phyloP scores from a whole-genome alignment of 352 stramenopile genomes.

The Elongisporangium undulatum region DNA sequence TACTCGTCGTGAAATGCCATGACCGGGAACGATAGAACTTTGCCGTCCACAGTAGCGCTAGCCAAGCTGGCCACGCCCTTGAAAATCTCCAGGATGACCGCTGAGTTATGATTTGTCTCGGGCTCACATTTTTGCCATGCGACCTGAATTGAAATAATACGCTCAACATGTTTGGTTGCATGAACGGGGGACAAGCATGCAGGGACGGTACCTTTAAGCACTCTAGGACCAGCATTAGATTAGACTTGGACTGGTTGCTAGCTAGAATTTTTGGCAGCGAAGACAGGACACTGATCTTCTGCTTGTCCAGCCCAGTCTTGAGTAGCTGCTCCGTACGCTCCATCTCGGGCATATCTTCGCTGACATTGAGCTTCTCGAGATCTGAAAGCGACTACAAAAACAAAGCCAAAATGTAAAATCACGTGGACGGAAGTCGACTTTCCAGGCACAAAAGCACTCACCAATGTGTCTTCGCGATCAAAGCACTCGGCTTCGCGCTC shows the following conservation, averaged over 20 bases:
- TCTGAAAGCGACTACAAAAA: constrained; percentile 62
- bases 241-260: constrained; percentile 69
- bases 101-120: constrained; percentile 33
- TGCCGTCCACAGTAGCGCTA: constrained; percentile 64
- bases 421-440: background rate
- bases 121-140: constrained; percentile 70
- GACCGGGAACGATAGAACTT: constrained; percentile 50
- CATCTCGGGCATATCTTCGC: constrained; percentile 82
- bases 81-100: constrained; percentile 59
- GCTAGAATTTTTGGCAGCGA: constrained; percentile 69
- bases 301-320: constrained; percentile 69
- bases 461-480: constrained; percentile 72
- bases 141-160: constrained; percentile 15
- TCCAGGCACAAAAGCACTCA: constrained; percentile 16
- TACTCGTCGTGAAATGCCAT: constrained; percentile 70
- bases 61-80: constrained; percentile 48
- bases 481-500: constrained; percentile 83
- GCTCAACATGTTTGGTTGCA: constrained; percentile 1
- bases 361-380: constrained; percentile 81
- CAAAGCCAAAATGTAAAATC: background rate
- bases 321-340: constrained; percentile 73
- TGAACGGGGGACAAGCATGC: background rate
- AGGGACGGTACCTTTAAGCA: constrained; percentile 57
- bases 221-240: constrained; percentile 53
- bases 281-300: constrained; percentile 73